Conservation (phyloP, 345 rosid species). For the Eutrema japonicum region DNA sequence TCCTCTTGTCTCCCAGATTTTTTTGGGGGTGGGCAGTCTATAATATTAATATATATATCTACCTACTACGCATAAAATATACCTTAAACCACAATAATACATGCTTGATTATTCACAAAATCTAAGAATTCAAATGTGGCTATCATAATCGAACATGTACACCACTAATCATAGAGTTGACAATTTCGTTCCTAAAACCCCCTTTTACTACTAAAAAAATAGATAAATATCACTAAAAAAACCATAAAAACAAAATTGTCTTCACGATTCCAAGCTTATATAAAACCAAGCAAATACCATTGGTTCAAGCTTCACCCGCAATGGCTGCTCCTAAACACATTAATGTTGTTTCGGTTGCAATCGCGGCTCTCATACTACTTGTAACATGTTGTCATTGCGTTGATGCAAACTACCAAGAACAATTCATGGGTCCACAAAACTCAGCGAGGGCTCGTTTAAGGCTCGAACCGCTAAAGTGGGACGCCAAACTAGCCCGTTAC, state of each 20-base stretch:
- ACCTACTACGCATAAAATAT: too few species aligned
- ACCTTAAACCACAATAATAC: constrained; percentile 30
- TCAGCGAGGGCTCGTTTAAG: constrained; percentile 58
- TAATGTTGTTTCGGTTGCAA: constrained; percentile 23
- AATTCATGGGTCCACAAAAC: constrained; percentile 73
- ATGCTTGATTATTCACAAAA: constrained; percentile 28
- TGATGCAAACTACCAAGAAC: constrained; percentile 40
- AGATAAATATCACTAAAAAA: neutral
- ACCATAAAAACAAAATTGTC: neutral
- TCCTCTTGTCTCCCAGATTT: neutral
- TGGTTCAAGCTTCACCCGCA: constrained; percentile 33
- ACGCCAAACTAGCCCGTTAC: constrained; percentile 52
- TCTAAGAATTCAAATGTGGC: constrained; percentile 47
- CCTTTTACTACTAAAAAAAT: neutral
- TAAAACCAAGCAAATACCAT: constrained; percentile 17
- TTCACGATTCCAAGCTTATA: constrained; percentile 23
- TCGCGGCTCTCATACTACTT: constrained; percentile 33
- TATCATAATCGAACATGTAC: constrained; percentile 61
- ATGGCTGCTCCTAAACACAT: constrained; percentile 35
- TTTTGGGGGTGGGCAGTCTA: too few species aligned
- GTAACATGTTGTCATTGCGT: constrained; percentile 26
- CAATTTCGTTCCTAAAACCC: constrained; percentile 22
- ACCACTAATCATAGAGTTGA: constrained; percentile 51
- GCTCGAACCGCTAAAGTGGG: constrained; percentile 65
- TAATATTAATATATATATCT: too few species aligned